Evolutionary conservation across 75 land plant species (phyloP).

Genomic region (Ceratopteris richardii): DNA sequence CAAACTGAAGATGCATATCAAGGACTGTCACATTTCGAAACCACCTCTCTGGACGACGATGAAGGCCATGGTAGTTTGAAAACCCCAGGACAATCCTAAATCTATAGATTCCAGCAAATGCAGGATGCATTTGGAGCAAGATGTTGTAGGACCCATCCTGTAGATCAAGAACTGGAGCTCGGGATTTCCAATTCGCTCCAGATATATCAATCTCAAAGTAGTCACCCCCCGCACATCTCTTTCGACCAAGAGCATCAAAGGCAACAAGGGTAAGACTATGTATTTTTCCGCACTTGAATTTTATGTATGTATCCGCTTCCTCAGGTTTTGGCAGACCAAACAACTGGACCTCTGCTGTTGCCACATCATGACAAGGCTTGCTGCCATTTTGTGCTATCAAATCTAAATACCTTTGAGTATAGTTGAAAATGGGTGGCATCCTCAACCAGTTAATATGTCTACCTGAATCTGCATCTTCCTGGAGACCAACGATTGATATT

Average conservation of each 20-base stretch:
- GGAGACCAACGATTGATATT: too few relatives aligned
- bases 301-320: background rate
- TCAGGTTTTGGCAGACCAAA: conserved; percentile 28
- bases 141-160: conserved; percentile 63
- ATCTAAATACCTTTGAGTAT: too few relatives aligned
- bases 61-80: conserved; percentile 56
- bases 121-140: conserved; percentile 51
- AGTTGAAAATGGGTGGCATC: too few relatives aligned
- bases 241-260: conserved; percentile 23
- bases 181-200: conserved; percentile 55
- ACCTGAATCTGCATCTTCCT: too few relatives aligned
- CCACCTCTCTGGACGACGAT: conserved; percentile 52
- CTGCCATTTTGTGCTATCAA: conserved; percentile 54
- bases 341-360: conserved; percentile 26
- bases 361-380: conserved; percentile 37
- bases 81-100: conserved; percentile 48
- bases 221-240: conserved; percentile 75
- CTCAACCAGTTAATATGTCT: too few relatives aligned
- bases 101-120: conserved; percentile 42
- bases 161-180: conserved; percentile 54
- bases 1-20: conserved; percentile 24
- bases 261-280: conserved; percentile 46
- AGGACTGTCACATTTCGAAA: conserved; percentile 21
- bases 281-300: conserved; percentile 25
- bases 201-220: conserved; percentile 68